A percentile compares a stretch with the other conserved stretches of the same genome.
Conservation (phyloP, 306 rosid species). For the Inga laurina region DNA sequence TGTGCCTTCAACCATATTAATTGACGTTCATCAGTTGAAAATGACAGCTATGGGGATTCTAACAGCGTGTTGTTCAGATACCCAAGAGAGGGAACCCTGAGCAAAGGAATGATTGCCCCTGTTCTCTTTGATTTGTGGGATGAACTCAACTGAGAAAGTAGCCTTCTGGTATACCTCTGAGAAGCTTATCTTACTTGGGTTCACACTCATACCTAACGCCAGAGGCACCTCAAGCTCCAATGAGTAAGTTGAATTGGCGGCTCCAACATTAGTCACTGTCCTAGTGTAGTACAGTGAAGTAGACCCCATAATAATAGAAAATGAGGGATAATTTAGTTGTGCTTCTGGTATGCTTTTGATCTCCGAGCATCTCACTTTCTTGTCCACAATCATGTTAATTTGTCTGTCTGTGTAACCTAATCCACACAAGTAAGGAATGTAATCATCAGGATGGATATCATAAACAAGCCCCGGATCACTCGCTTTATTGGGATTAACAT, state of each 20-base stretch:
- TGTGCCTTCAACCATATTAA: no score
- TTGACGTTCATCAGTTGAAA: conserved; percentile 22
- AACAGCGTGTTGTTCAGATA: conserved; percentile 43
- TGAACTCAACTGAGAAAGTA: conserved; percentile 37
- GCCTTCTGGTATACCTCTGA: conserved; percentile 42
- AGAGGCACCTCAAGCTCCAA: conserved; percentile 35
- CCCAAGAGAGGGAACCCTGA: conserved; percentile 59
- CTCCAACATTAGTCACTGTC: conserved; percentile 58
- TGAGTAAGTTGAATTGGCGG: conserved; percentile 35
- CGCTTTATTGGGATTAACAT: conserved; percentile 59
- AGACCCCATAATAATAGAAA: conserved; percentile 40
- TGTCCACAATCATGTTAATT: conserved; percentile 31
- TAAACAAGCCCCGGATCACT: conserved; percentile 55
- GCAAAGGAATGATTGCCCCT: conserved; percentile 26
- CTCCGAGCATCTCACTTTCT: conserved; percentile 33
- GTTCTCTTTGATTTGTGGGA: conserved; percentile 30
- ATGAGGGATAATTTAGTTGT: conserved; percentile 59
- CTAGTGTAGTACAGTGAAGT: conserved; percentile 42
- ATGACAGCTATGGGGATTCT: conserved; percentile 47
- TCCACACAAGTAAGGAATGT: conserved; percentile 60
- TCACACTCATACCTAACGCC: conserved; percentile 36
- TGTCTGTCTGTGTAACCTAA: conserved; percentile 47
- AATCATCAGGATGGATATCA: conserved; percentile 44
- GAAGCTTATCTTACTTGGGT: conserved; percentile 41
- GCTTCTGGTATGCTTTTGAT: conserved; percentile 38